Percentiles rank a stretch among this genome's conserved stretches.
phyloP scores from a whole-genome alignment of 176 grass and related monocot genomes.

The Neostapfia colusana region DNA sequence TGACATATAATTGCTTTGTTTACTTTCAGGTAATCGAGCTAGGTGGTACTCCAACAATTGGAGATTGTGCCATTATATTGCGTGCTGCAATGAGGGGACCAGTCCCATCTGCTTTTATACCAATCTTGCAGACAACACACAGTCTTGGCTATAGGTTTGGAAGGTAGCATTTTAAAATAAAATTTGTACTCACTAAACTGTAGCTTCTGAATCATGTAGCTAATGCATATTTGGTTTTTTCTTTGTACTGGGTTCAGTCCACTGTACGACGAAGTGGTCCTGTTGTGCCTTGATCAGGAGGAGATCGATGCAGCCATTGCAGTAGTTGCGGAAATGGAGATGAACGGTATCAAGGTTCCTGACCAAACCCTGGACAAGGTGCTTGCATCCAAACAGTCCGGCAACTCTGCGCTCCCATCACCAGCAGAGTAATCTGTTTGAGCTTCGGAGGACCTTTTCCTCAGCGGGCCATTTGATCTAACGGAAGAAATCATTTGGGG shows the following conservation, averaged over 20 bases:
- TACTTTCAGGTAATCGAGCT: constrained; percentile 81
- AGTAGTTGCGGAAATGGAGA: constrained; percentile 86
- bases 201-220: not conserved
- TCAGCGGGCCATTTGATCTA: not conserved
- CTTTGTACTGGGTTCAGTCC: constrained; percentile 52
- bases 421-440: constrained; percentile 15
- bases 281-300: constrained; percentile 75
- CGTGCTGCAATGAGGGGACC: constrained; percentile 86
- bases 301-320: constrained; percentile 87
- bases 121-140: constrained; percentile 86
- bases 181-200: not conserved
- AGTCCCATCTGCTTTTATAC: constrained; percentile 68
- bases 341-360: constrained; percentile 73
- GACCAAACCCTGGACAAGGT: constrained; percentile 90
- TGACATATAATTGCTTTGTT: constrained; percentile 28
- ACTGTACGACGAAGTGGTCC: constrained; percentile 79
- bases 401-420: constrained; percentile 48
- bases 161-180: constrained; percentile 57
- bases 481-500: not conserved
- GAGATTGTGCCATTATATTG: constrained; percentile 85
- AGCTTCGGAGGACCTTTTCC: not conserved
- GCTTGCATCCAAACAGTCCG: constrained; percentile 60
- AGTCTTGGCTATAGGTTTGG: constrained; percentile 85
- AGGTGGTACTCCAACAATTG: constrained; percentile 81
- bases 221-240: constrained; percentile 27